These are phyloP conservation scores for Nevesoporus exiguus DNA, from an alignment of 768 basidiomycete genomes.

Conservation along the genomic window DNA sequence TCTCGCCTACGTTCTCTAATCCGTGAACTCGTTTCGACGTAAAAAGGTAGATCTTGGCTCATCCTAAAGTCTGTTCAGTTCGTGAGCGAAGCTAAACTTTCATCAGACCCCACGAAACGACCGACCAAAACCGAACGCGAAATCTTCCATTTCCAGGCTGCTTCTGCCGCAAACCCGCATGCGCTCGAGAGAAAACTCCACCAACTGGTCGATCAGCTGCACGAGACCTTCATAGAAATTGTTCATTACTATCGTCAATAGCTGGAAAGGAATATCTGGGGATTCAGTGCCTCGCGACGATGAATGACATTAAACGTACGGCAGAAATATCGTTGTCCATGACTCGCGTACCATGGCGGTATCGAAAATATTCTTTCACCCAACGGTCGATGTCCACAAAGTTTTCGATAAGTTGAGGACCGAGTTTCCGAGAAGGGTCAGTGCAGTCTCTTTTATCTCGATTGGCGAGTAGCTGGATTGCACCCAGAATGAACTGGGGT, in stretches of 20 bases:
- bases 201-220: constrained; percentile 27
- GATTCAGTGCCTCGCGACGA: not conserved
- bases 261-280: constrained; percentile 9
- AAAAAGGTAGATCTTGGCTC: constrained; percentile 32
- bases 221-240: constrained; percentile 31
- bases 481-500: constrained; percentile 23
- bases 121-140: constrained; percentile 31
- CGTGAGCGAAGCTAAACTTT: not conserved
- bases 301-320: constrained; percentile 11
- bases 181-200: constrained; percentile 21
- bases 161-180: constrained; percentile 21
- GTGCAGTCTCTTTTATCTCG: constrained; percentile 14
- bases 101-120: not conserved
- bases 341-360: constrained; percentile 10
- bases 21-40: constrained; percentile 23
- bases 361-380: constrained; percentile 28
- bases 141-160: constrained; percentile 22
- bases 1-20: constrained; percentile 25
- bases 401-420: constrained; percentile 31
- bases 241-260: constrained; percentile 29
- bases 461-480: constrained; percentile 29
- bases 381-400: constrained; percentile 28
- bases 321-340: constrained; percentile 18
- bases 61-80: constrained; percentile 24
- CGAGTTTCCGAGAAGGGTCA: constrained; percentile 21